Evolutionary conservation across 345 rosid species (phyloP), one percentile per base, ranked within the genome.

Genomic region (Sonneratia alba): DNA sequence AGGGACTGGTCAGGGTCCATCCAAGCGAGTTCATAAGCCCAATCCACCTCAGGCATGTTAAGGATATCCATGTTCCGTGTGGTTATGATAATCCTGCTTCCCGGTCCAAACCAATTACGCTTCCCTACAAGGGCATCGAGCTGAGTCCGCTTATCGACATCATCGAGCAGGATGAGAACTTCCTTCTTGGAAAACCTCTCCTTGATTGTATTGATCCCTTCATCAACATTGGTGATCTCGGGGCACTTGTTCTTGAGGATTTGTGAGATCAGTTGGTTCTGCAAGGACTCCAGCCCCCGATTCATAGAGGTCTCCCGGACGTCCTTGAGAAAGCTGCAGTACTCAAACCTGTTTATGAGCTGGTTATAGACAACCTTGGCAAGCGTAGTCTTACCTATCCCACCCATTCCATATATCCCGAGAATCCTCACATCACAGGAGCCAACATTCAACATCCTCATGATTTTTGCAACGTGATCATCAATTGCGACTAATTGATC

Each of bases 321-420:
- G 18, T 81, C 68, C 48, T 70, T 51, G 1, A 76, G 51, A 55
- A 81, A 81, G 56, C 76, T 42, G 32, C 67, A 66, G 49, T 67
- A 59, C 21, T 67, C 69, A 59, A 78, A 78, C 7, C 45, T 38
- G 12, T n/a, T n/a, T 9, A 72, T 73, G 24, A 70, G 73, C 66
- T 67, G 19, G 21, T 76, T 47, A 43, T 42, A 78, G 37, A 82
- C 61, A 24, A 34, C 75, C 15, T 49, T 73, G 36, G 85, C 83
- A 34, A 82, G 74, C 6, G 83, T 79, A 11, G 85, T 82, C 55
- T 82, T 82, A 6, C 85, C 83, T 0, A 82, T 75, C 13, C 81
- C 81, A 12, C 83, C 83, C 77, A 80, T 75, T 3, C 83, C 85
- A 65, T 77, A 73, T 15, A 80, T 71, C 37, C 70, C 77, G 27